A percentile compares a stretch with the other conserved stretches of the same genome.
These are phyloP conservation scores for Notholithocarpus densiflorus DNA, from an alignment of 306 rosid genomes.

Conservation along the genomic window DNA sequence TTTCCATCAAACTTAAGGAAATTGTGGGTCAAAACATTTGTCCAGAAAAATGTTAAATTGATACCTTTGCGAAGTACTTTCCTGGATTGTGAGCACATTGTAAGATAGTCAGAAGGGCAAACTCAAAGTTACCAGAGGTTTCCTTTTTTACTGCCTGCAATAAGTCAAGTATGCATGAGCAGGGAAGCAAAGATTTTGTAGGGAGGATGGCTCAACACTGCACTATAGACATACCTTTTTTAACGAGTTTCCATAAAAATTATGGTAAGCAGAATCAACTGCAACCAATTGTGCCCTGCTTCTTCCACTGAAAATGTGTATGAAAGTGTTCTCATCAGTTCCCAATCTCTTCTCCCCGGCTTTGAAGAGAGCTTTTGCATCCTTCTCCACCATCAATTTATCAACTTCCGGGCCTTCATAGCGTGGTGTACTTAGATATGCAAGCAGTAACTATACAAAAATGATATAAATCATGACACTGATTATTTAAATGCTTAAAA, in stretches of 20 bases:
- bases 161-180: not conserved
- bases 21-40: not conserved
- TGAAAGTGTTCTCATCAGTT: constrained; percentile 6
- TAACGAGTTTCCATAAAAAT: constrained; percentile 22
- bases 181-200: too few species aligned
- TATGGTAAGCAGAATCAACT: constrained; percentile 32
- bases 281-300: constrained; percentile 44
- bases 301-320: constrained; percentile 37
- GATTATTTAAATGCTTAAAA: not conserved
- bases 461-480: too few species aligned
- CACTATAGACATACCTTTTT: constrained; percentile 22
- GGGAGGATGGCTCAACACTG: not conserved
- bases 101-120: constrained; percentile 36
- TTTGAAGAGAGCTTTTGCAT: too few species aligned
- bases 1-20: not conserved
- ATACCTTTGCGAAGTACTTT: constrained; percentile 39
- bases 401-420: constrained; percentile 41
- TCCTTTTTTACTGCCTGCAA: constrained; percentile 39
- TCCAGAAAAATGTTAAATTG: not conserved
- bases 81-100: constrained; percentile 37
- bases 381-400: constrained; percentile 10
- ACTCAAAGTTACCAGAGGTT: constrained; percentile 37
- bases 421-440: constrained; percentile 22
- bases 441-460: constrained; percentile 33
- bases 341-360: too few species aligned